These are phyloP conservation scores for Pachyrhizus erosus DNA, from an alignment of 306 rosid species.

Conservation along the genomic window DNA sequence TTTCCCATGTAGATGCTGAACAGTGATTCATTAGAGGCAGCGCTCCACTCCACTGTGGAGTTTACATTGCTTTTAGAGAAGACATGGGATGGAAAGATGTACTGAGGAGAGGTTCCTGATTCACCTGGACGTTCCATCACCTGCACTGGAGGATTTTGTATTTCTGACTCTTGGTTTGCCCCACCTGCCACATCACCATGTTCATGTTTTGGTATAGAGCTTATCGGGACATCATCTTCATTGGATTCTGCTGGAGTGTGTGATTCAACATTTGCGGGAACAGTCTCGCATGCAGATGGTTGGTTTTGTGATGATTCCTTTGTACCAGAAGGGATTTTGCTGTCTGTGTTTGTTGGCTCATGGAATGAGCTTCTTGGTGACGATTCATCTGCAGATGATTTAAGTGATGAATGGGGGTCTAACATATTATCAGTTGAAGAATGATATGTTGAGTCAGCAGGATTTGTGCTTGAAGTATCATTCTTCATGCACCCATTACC, in stretches of 20 bases:
- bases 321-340: neutral
- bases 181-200: conserved; percentile 8
- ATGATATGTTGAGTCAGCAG: neutral
- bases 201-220: neutral
- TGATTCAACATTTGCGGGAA: neutral
- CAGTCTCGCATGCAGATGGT: neutral
- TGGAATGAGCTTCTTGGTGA: conserved; percentile 9
- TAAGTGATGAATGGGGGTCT: too few relatives aligned
- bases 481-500: neutral
- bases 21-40: conserved; percentile 78
- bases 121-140: conserved; percentile 71
- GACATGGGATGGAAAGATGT: conserved; percentile 76
- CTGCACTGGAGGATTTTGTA: conserved; percentile 68
- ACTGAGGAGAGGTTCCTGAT: conserved; percentile 38
- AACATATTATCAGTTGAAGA: too few relatives aligned
- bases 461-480: conserved; percentile 2
- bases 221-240: neutral
- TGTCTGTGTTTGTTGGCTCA: neutral
- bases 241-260: neutral
- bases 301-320: too few relatives aligned
- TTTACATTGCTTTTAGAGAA: conserved; percentile 68
- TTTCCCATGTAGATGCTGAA: conserved; percentile 94
- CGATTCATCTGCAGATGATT: too few relatives aligned
- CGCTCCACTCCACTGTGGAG: conserved; percentile 76
- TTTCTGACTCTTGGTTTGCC: conserved; percentile 38